phyloP scores from a whole-genome alignment of 2,329 filamentous ascomycete species.

The Microdochium trichocladiopsis region DNA sequence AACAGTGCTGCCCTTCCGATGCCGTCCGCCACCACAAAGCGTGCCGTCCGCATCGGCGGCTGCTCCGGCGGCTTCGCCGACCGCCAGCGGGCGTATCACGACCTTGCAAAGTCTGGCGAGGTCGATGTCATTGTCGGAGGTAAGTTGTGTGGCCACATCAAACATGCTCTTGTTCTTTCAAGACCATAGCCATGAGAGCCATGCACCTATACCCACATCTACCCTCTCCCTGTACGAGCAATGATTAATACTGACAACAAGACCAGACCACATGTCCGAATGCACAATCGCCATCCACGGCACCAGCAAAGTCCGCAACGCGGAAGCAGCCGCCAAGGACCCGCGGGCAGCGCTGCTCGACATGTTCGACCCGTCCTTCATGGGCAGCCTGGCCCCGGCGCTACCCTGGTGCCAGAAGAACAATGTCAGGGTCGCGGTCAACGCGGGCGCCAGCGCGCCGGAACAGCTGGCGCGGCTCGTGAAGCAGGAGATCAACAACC shows the following conservation, averaged over 20 bases:
- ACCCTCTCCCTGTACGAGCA: background rate
- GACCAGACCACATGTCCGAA: conserved; percentile 21
- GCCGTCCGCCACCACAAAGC: conserved; percentile 14
- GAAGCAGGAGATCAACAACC: conserved; percentile 8
- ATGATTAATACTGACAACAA: too few relatives aligned
- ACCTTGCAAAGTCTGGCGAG: conserved; percentile 28
- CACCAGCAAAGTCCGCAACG: conserved; percentile 16
- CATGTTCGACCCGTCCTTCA: conserved; percentile 21
- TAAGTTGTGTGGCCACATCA: background rate
- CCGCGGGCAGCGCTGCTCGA: conserved; percentile 1
- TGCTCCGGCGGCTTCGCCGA: conserved; percentile 35
- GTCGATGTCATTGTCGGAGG: conserved; percentile 20
- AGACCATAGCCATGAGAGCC: too few relatives aligned
- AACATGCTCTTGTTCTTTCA: too few relatives aligned
- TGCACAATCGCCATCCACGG: conserved; percentile 24
- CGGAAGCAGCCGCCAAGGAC: conserved; percentile 5
- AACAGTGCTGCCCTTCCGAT: conserved; percentile 3
- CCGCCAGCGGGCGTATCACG: conserved; percentile 30
- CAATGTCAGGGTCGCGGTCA: conserved; percentile 22
- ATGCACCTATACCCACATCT: too few relatives aligned
- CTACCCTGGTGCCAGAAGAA: conserved; percentile 9
- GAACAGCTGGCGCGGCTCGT: conserved; percentile 9
- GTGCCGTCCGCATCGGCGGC: conserved; percentile 32
- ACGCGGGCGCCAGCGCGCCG: conserved; percentile 23
- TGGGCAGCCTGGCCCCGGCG: conserved; percentile 22